Base-by-base conservation (phyloP, 768 basidiomycete genomes). In the Amanita subjunquillea region DNA sequence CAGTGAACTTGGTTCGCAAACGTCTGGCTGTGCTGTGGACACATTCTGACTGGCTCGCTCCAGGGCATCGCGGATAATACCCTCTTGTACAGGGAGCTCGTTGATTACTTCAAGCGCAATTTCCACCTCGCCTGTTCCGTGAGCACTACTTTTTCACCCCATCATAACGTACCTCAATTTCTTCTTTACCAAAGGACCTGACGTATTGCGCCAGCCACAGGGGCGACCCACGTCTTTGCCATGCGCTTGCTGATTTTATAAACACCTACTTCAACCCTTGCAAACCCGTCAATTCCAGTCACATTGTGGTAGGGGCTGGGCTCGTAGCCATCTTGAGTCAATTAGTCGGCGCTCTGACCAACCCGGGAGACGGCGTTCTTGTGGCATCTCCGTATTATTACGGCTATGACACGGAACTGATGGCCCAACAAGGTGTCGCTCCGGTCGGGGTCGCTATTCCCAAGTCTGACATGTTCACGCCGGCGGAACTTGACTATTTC, bases 41-140 rank as follows among this genome's bases (percentile, higher is more conserved):
- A 6, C 3, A 39, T 27, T 23, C 20, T 8, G 6, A 9, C 23
- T 15, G 22, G 22, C n/a, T 44, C 13, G 9, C 9, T 17, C 17
- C 25, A 61, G 60, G 56, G 41, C 2, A 54, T 61, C 1, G 58
- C 60, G 6, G 60, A 61, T 36, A 61, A 61, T 39, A 56, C 53
- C 13, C 47, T 59, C 17, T 55, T 61, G 52, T 48, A 55, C 30
- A 43, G 55, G 10, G 57, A 59, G 10, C 52, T 61, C 7, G 20
- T 20, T 17, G 53, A 55, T 10, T 55, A 59, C 30, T 61, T 57
- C 40, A 46, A 56, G 23, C 39, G 49, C 7, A 47, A 46, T 25
- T 56, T 61, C 27, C 30, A 34, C 20, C 40, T 60, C 13, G 12
- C 45, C 4, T 54, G 37, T 32, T 20, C 46, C 29, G 59, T 60